A percentile compares a stretch with the other conserved stretches of the same genome.
These are phyloP conservation scores for Boletus pseudopeckii DNA, from an alignment of 768 basidiomycete genomes.

Conservation along the genomic window DNA sequence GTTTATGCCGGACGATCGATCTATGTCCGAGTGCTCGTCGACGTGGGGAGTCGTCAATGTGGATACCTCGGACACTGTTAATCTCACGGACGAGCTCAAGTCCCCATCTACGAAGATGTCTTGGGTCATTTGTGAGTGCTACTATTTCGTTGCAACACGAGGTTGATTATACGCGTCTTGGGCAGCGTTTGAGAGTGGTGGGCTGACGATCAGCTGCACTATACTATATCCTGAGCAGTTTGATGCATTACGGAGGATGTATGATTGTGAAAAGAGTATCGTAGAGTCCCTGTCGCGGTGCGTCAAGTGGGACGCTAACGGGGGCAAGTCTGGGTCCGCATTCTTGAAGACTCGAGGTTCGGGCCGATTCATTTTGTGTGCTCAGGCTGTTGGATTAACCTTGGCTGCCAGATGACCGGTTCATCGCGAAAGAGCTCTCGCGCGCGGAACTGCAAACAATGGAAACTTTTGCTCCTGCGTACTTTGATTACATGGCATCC, in stretches of 20 bases:
- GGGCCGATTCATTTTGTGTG: conserved; percentile 11
- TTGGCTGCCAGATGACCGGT: conserved; percentile 76
- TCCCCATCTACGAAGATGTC: conserved; percentile 76
- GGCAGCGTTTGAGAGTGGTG: conserved; percentile 85
- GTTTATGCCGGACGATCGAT: conserved; percentile 91
- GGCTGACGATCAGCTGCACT: conserved; percentile 87
- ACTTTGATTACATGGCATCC: conserved; percentile 98
- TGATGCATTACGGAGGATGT: conserved; percentile 86
- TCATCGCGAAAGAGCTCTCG: conserved; percentile 96
- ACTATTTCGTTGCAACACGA: not conserved
- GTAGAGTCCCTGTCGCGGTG: conserved; percentile 92
- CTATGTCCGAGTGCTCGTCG: conserved; percentile 77
- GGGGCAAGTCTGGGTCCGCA: conserved; percentile 95
- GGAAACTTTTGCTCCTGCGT: conserved; percentile 95
- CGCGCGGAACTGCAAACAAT: conserved; percentile 88
- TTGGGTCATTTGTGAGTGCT: conserved; percentile 71
- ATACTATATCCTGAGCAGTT: conserved; percentile 97
- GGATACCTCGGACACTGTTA: conserved; percentile 58
- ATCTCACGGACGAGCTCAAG: conserved; percentile 74
- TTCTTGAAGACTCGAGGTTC: conserved; percentile 93
- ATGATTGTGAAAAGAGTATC: conserved; percentile 92
- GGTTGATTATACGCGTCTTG: conserved; percentile 5
- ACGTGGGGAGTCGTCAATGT: conserved; percentile 93
- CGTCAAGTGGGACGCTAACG: conserved; percentile 92
- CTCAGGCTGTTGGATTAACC: not conserved